Conservation (phyloP, 1,284 basidiomycete species). For the Cryptococcus hybrid region DNA sequence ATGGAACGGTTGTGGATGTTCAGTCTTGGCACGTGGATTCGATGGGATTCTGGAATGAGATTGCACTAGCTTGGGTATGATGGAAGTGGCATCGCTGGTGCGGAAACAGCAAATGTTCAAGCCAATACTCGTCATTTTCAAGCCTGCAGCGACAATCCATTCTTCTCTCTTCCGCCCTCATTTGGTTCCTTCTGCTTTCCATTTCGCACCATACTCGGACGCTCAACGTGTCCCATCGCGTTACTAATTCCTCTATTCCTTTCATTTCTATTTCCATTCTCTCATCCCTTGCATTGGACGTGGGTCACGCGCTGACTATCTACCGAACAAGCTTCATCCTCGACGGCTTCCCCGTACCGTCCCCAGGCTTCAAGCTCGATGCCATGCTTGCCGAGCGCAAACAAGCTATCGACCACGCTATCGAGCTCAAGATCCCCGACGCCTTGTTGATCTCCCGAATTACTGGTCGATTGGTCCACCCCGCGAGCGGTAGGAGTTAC, state of each 20-base stretch:
- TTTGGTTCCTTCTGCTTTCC: too few species aligned
- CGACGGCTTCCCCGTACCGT: slow-evolving; percentile 97
- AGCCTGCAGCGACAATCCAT: too few species aligned
- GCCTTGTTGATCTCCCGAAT: slow-evolving; percentile 95
- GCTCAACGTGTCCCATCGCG: neutral
- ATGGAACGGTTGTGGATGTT: too few species aligned
- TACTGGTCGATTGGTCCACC: slow-evolving; percentile 92
- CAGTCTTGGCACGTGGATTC: neutral
- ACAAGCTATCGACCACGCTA: slow-evolving; percentile 86
- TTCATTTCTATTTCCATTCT: neutral
- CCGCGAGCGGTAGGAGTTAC: slow-evolving; percentile 83
- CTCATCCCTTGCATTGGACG: neutral
- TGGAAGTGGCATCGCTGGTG: too few species aligned
- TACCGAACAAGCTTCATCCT: slow-evolving; percentile 75
- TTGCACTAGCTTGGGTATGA: too few species aligned
- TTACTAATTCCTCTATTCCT: neutral
- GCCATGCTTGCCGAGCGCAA: slow-evolving; percentile 77
- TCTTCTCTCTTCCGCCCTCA: too few species aligned
- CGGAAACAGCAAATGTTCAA: too few species aligned
- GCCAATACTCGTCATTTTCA: too few species aligned
- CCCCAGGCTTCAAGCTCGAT: slow-evolving; percentile 94
- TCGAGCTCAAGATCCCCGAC: slow-evolving; percentile 92
- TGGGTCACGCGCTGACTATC: neutral
- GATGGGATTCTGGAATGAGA: too few species aligned
- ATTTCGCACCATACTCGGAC: neutral